phyloP scores from a whole-genome alignment of 331 rosid genomes.

The Pyracantha coccinea region DNA sequence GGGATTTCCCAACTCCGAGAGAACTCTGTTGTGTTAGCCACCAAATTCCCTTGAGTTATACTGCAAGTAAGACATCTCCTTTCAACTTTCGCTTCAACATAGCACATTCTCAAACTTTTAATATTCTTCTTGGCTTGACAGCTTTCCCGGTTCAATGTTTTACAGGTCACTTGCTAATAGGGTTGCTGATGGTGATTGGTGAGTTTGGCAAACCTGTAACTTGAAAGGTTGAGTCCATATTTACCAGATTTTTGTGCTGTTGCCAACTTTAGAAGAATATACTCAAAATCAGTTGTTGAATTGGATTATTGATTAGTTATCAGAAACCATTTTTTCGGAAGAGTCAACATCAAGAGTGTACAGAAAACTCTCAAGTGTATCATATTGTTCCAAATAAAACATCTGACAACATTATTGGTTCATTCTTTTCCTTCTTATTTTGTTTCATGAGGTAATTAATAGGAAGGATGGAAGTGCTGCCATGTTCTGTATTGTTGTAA shows the following conservation, averaged over 20 bases:
- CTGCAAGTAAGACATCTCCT: too few species aligned
- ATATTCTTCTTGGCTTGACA: too few species aligned
- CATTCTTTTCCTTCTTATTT: conserved; percentile 35
- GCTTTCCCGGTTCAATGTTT: too few species aligned
- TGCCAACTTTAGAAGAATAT: conserved; percentile 15
- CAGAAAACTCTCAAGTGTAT: conserved; percentile 19
- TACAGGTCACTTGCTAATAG: conserved; percentile 15
- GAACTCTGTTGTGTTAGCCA: too few species aligned
- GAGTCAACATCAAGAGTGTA: conserved; percentile 23
- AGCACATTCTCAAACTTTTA: too few species aligned
- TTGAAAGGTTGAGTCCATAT: conserved; percentile 9
- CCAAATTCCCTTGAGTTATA: too few species aligned
- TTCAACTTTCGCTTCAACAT: too few species aligned
- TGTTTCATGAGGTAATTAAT: not conserved
- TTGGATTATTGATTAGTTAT: conserved; percentile 10
- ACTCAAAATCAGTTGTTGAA: conserved; percentile 19
- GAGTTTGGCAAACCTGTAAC: conserved; percentile 16
- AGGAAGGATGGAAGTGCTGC: too few species aligned
- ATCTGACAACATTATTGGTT: conserved; percentile 26
- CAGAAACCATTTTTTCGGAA: conserved; percentile 13
- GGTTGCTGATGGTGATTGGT: conserved; percentile 23
- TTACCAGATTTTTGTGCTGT: conserved; percentile 2
- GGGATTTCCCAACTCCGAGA: too few species aligned
- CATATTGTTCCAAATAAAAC: conserved; percentile 24
- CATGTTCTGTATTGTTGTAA: too few species aligned